Base-by-base conservation (phyloP, 495 filamentous ascomycete genomes). In the Xylaria telfairii region DNA sequence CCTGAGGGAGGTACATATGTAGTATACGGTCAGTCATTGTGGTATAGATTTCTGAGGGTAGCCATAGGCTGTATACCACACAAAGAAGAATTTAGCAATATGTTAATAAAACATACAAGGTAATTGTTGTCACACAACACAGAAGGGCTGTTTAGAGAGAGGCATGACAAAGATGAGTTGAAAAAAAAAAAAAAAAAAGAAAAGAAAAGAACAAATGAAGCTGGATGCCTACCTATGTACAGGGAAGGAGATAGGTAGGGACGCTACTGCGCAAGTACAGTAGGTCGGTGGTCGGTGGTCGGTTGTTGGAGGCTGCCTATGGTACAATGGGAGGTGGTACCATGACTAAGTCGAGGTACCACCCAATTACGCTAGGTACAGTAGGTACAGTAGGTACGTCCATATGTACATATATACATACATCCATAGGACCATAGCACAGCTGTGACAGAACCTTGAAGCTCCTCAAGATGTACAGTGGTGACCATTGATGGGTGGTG, bases 281-380 rank as follows among this genome's bases (percentile, higher is more conserved):
- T n/a, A n/a, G n/a, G n/a, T n/a, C n/a, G n/a, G n/a, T n/a, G n/a
- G n/a, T n/a, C n/a, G n/a, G n/a, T n/a, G n/a, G 15, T 49, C 2
- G 46, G 46, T 49, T 49, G 46, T 34, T 19, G 3, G 24, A 57
- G 34, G 28, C 53, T 28, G n/a, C n/a, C n/a, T n/a, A n/a, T n/a
- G 53, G 53, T 57, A 57, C 53, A 30, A 57, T 32, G 53, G 28
- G 53, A 28, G 30, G 53, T 57, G 15, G 56, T 59, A 59, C 56
- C n/a, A 21, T 54, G 28, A 54, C 51, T 54, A 54, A 54, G 10
- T 30, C 13, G 24, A 54, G 26, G 26, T 54, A 54, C 49, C 51
- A 54, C 51, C 51, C 51, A 54, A 30, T 28, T 53, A 53, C n/a
- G n/a, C n/a, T n/a, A n/a, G n/a, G n/a, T n/a, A n/a, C n/a, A n/a